Evolutionary conservation across 2,329 filamentous ascomycete genomes (phyloP).

Genomic region (Penicillium glabrum): DNA sequence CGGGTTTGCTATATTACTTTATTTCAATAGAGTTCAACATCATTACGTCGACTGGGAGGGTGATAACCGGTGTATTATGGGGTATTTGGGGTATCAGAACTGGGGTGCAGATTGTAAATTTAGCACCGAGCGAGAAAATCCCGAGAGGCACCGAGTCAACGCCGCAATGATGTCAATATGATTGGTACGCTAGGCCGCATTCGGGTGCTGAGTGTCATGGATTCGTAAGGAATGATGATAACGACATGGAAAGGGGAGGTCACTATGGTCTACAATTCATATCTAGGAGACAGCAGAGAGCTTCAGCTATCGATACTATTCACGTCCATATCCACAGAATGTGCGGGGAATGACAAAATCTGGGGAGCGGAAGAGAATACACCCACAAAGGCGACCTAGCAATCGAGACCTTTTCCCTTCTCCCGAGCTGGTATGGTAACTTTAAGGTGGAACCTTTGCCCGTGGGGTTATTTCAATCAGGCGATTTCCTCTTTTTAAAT

Average conservation of each 20-base stretch:
- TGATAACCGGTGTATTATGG: not conserved
- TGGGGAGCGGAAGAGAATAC: constrained; percentile 7
- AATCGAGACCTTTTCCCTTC: constrained; percentile 9
- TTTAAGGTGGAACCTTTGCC: not conserved
- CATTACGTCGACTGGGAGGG: not conserved
- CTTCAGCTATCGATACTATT: not conserved
- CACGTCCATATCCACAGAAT: not conserved
- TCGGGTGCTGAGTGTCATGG: not conserved
- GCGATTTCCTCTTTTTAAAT: not conserved
- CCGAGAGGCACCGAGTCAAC: constrained; percentile 15
- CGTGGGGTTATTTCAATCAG: constrained; percentile 1
- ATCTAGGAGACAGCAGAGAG: not conserved
- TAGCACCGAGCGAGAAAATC: not conserved
- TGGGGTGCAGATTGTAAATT: not conserved
- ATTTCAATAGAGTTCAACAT: not conserved
- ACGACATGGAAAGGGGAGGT: not conserved
- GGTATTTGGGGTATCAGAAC: not conserved
- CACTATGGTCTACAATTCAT: not conserved
- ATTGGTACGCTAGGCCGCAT: not conserved
- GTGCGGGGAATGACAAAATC: not conserved
- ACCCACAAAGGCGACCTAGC: not conserved
- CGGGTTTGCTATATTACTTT: not conserved
- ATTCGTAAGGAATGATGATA: not conserved
- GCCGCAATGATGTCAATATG: constrained; percentile 29
- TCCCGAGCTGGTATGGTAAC: constrained; percentile 4